Evolutionary conservation across 257 asterid species (phyloP), one percentile per base, ranked within the genome.

Genomic region (Gynochthodes officinalis): DNA sequence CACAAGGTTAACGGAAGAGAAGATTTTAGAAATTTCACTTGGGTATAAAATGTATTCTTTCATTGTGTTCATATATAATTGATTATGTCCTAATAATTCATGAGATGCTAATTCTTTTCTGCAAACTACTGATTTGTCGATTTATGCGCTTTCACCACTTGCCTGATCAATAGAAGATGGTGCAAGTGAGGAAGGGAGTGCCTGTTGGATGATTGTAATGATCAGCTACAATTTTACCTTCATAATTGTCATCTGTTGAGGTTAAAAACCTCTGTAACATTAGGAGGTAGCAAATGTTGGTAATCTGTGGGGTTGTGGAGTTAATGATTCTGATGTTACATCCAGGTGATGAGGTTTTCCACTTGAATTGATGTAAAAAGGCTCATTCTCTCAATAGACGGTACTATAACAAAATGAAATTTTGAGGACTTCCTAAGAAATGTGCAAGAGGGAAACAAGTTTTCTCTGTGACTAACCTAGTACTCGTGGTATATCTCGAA

Each of bases 41-140:
- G 75, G 58, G 30, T 23, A 30, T 61, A 27, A 33, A 55, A 77
- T 84, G 84, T 76, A 79, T 83, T 85, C 75, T 80, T 87, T 88
- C 83, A 80, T 74, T 86, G 77, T 85, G 89, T 84, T 85, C 69
- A 75, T 81, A 76, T 82, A 70, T 77, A 74, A 73, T 80, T 74
- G 76, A 72, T 74, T 73, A 65, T 79, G 76, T 75, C 73, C 63
- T 67, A 50, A 63, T 16, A 40, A 55, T 23, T 25, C n/a, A 23
- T 39, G 19, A 44, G 28, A 30, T 21, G 19, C 53, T 64, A 64
- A 40, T 64, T 64, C 9, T 42, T 42, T 19, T 23, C 48, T 48
- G 30, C 54, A n/a, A n/a, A 64, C 69, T 7, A 39, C 33, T 64
- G 30, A 64, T 64, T 35, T 7, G 28, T 35, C n/a, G n/a, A n/a